Evolutionary conservation across 768 basidiomycete species (phyloP).

Genomic region (Rhodosporidiobolus odoratus): DNA sequence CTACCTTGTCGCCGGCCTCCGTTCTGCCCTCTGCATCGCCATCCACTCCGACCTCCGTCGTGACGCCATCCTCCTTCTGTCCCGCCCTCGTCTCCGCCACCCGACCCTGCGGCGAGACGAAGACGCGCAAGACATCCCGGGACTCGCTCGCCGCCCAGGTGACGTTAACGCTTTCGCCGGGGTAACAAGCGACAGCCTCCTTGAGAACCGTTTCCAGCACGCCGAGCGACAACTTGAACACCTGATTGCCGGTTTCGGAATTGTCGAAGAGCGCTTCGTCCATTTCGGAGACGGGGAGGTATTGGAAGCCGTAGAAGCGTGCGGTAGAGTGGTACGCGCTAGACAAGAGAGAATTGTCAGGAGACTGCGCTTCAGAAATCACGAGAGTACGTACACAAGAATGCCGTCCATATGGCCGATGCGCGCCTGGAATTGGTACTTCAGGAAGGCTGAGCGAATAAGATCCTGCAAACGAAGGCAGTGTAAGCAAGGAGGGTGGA

Average conservation of each 20-base stretch:
- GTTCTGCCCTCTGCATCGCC: neutral
- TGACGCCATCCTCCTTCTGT: neutral
- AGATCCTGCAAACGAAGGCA: constrained; percentile 55
- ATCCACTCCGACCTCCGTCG: too few species aligned
- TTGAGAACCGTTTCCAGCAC: constrained; percentile 64
- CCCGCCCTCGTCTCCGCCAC: neutral
- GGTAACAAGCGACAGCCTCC: constrained; percentile 49
- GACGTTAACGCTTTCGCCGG: constrained; percentile 16
- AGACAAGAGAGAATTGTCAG: too few species aligned
- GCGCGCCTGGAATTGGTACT: constrained; percentile 92
- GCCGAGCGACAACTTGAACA: constrained; percentile 68
- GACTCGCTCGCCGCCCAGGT: constrained; percentile 15
- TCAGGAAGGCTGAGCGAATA: constrained; percentile 85
- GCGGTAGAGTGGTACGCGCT: constrained; percentile 55
- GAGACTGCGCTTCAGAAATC: too few species aligned
- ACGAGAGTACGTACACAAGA: constrained; percentile 37
- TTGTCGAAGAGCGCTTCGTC: constrained; percentile 70
- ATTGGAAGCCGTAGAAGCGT: constrained; percentile 88
- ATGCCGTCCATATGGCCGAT: constrained; percentile 98
- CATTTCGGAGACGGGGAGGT: constrained; percentile 79
- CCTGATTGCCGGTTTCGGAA: constrained; percentile 59
- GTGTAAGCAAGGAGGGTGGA: neutral
- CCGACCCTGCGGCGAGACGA: constrained; percentile 20
- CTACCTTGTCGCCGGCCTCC: neutral
- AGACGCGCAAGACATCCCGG: constrained; percentile 23